phyloP scores from a whole-genome alignment of 768 basidiomycete genomes.

The Trametes villosa region DNA sequence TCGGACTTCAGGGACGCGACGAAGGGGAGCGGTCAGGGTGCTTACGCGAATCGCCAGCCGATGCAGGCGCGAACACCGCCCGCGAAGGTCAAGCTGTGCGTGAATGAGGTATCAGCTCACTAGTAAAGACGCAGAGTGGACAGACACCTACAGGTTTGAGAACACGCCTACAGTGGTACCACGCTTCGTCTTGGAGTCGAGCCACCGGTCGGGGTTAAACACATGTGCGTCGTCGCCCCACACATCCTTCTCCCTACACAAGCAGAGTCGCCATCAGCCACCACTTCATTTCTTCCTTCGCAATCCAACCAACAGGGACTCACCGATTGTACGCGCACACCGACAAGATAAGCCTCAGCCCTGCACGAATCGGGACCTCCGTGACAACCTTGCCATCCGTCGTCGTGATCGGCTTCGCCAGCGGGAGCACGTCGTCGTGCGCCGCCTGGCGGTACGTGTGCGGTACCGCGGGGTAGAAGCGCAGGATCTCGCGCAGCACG shows the following conservation, averaged over 20 bases:
- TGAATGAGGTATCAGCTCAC: neutral
- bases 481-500: constrained; percentile 58
- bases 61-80: constrained; percentile 32
- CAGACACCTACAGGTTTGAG: constrained; percentile 48
- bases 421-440: constrained; percentile 60
- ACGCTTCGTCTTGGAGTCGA: constrained; percentile 35
- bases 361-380: constrained; percentile 53
- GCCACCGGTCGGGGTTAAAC: constrained; percentile 38
- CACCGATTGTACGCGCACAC: constrained; percentile 61
- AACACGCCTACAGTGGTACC: constrained; percentile 49
- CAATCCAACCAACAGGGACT: too few species aligned
- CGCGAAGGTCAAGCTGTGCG: constrained; percentile 31
- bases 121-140: neutral
- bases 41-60: constrained; percentile 33
- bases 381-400: constrained; percentile 47
- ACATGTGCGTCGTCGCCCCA: constrained; percentile 38
- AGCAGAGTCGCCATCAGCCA: neutral
- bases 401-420: constrained; percentile 55
- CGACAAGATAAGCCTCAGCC: constrained; percentile 54
- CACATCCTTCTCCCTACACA: constrained; percentile 31
- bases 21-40: neutral
- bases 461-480: constrained; percentile 57
- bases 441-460: constrained; percentile 56
- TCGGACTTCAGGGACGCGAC: constrained; percentile 11
- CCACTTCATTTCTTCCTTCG: too few species aligned